phyloP scores from a whole-genome alignment of 805 yeast species.

The Myxozyma udenii region DNA sequence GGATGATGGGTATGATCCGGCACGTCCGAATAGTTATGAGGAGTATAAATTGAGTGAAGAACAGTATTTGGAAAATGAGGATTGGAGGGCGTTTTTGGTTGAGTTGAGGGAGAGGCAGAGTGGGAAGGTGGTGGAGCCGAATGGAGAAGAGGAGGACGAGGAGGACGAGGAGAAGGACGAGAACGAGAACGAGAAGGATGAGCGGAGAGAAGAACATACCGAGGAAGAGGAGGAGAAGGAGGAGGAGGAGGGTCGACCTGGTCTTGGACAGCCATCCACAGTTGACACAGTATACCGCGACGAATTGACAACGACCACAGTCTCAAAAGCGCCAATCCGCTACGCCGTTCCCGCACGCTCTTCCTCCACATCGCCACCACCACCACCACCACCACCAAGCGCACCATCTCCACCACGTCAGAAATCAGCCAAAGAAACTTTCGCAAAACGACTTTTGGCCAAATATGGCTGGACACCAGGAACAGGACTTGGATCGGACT shows the following conservation, averaged over 20 bases:
- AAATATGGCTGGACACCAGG: constrained; percentile 32
- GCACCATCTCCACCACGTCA: background rate
- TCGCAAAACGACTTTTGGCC: constrained; percentile 23
- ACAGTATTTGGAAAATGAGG: constrained; percentile 27
- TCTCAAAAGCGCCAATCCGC: constrained; percentile 7
- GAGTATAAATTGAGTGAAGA: constrained; percentile 29
- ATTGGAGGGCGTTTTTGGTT: constrained; percentile 27
- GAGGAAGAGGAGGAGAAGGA: background rate
- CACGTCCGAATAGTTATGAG: constrained; percentile 26
- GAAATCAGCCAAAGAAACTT: constrained; percentile 18
- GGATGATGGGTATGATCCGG: constrained; percentile 29
- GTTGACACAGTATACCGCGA: background rate
- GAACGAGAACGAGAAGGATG: constrained; percentile 3
- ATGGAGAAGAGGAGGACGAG: background rate
- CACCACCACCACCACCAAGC: background rate
- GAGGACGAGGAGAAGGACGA: background rate
- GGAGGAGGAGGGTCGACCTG: too few relatives aligned
- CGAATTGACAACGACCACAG: constrained; percentile 2
- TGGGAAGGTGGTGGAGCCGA: background rate
- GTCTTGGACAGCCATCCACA: background rate
- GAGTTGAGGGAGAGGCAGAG: constrained; percentile 8
- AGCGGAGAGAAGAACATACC: background rate
- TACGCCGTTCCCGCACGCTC: background rate
- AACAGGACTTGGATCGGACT: constrained; percentile 24
- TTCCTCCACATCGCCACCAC: background rate